Conservation (phyloP, 768 basidiomycete species). For the Boletus coccyginus region DNA sequence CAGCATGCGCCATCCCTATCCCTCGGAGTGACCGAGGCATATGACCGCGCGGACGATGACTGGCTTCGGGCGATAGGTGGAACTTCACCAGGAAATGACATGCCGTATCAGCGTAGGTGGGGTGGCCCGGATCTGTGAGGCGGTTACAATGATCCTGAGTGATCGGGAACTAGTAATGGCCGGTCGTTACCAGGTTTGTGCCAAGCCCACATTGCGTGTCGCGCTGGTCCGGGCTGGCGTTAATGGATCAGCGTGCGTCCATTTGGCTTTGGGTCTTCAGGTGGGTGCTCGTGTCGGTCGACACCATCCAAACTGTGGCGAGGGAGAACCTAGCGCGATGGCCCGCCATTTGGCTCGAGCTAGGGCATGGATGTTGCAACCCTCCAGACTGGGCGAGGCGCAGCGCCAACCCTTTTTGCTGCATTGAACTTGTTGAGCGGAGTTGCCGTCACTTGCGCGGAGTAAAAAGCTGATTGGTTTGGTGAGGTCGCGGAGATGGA, state of each 20-base stretch:
- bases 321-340: too few species aligned
- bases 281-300: neutral
- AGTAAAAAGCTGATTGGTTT: neutral
- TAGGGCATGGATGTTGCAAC: too few species aligned
- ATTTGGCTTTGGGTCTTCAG: neutral
- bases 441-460: slow-evolving; percentile 13
- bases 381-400: too few species aligned
- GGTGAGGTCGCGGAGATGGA: slow-evolving; percentile 25
- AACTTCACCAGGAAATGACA: slow-evolving; percentile 7
- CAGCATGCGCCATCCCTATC: neutral
- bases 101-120: slow-evolving; percentile 10
- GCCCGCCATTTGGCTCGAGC: too few species aligned
- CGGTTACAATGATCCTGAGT: neutral
- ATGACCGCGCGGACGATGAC: neutral
- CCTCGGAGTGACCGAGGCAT: neutral
- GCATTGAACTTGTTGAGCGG: neutral
- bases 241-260: neutral
- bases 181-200: neutral
- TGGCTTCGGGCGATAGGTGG: neutral
- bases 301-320: too few species aligned
- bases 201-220: neutral
- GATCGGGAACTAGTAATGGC: neutral
- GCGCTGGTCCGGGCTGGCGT: neutral
- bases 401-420: too few species aligned
- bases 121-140: neutral